Evolutionary conservation across 208 protist genomes (phyloP).

Genomic region (Trypanosoma platydactyli): DNA sequence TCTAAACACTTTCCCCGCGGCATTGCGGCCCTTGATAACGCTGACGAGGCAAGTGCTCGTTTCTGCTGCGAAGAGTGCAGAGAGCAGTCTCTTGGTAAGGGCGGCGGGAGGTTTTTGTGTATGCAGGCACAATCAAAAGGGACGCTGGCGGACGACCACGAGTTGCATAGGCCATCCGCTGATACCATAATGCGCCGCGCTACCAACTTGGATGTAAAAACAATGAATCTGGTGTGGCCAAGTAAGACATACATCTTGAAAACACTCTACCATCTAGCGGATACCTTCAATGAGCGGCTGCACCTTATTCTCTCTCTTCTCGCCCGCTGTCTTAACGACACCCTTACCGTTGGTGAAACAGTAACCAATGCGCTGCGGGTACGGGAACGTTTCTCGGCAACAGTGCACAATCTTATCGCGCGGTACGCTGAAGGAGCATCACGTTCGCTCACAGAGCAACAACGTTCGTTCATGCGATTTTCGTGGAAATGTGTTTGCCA

Average conservation of each 20-base stretch:
- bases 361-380: neutral
- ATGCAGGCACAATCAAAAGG: neutral
- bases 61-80: conserved; percentile 22
- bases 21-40: neutral
- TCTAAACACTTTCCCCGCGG: conserved; percentile 4
- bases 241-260: conserved; percentile 27
- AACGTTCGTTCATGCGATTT: conserved; percentile 49
- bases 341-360: conserved; percentile 1
- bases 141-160: neutral
- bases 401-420: conserved; percentile 28
- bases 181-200: conserved; percentile 18
- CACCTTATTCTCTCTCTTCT: conserved; percentile 46
- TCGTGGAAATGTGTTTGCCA: conserved; percentile 40
- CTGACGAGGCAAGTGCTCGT: neutral
- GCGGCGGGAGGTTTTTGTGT: conserved; percentile 18
- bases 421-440: conserved; percentile 46
- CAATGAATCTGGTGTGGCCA: conserved; percentile 27
- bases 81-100: conserved; percentile 4
- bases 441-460: conserved; percentile 31
- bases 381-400: conserved; percentile 4
- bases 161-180: conserved; percentile 15
- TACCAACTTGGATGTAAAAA: conserved; percentile 5
- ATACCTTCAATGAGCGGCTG: conserved; percentile 46
- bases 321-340: conserved; percentile 29
- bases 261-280: conserved; percentile 38